Conservation (phyloP, 2,329 filamentous ascomycete genomes). For the Cladosporium sp. region DNA sequence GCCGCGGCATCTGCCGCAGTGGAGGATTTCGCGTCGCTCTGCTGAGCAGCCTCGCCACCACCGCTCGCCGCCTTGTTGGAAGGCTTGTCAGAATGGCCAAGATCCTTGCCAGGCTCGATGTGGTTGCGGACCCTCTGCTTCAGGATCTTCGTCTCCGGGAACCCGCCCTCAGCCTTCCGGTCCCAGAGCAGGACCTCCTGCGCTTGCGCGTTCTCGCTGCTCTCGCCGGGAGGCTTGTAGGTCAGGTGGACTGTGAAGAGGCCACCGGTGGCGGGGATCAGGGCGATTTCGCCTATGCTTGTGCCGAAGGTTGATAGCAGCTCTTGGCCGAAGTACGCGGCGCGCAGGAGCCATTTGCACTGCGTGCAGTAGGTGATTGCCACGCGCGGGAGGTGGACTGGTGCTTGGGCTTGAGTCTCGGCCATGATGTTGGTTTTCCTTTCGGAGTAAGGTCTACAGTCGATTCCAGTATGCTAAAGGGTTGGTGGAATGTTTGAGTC, state of each 20-base stretch:
- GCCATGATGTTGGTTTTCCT: background rate
- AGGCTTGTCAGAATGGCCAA: conserved; percentile 61
- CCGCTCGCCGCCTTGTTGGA: conserved; percentile 14
- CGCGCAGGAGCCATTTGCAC: conserved; percentile 78
- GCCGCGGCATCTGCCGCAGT: background rate
- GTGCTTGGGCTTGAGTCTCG: background rate
- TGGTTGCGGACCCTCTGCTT: conserved; percentile 79
- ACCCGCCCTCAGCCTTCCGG: conserved; percentile 76
- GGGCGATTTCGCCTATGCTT: conserved; percentile 75
- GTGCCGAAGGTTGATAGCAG: conserved; percentile 87
- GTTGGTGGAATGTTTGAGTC: too few relatives aligned
- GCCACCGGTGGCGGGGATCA: conserved; percentile 80
- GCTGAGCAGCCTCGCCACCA: background rate
- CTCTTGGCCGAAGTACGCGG: conserved; percentile 77
- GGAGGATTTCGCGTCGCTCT: background rate
- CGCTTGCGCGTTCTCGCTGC: background rate
- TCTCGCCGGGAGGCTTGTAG: conserved; percentile 18
- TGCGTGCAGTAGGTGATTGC: conserved; percentile 91
- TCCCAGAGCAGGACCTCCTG: conserved; percentile 70
- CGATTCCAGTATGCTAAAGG: too few relatives aligned
- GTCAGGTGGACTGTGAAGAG: conserved; percentile 69
- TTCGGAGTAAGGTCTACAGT: too few relatives aligned
- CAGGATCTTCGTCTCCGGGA: conserved; percentile 88
- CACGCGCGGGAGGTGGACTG: conserved; percentile 58
- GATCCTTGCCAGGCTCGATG: conserved; percentile 67